Evolutionary conservation across 2,329 filamentous ascomycete species (phyloP).

Genomic region (Pseudogymnoascus sp.): DNA sequence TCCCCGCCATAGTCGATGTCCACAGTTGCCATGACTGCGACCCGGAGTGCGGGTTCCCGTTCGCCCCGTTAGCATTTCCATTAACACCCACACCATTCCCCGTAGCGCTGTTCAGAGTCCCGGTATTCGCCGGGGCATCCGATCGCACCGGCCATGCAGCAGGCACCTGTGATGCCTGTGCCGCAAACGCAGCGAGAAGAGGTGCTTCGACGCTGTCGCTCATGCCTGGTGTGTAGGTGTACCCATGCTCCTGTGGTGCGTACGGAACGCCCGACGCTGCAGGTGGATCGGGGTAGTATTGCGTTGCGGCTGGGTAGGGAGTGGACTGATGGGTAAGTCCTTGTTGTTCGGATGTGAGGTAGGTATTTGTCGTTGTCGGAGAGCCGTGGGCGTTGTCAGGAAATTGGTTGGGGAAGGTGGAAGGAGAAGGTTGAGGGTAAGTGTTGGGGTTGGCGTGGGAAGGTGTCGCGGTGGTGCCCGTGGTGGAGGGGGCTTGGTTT

Average conservation of each 20-base stretch:
- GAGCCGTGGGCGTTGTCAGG: constrained; percentile 15
- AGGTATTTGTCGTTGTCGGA: constrained; percentile 14
- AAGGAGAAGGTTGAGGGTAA: constrained; percentile 12
- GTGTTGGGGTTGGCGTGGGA: not conserved
- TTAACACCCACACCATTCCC: not conserved
- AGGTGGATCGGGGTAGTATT: constrained; percentile 25
- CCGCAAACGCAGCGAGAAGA: constrained; percentile 23
- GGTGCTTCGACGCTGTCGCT: constrained; percentile 22
- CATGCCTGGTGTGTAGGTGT: constrained; percentile 15
- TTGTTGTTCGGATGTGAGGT: constrained; percentile 18
- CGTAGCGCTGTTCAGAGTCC: not conserved
- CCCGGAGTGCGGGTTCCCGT: constrained; percentile 15
- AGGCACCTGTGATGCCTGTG: constrained; percentile 30
- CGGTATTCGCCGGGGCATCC: constrained; percentile 8
- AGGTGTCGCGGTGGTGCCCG: not conserved
- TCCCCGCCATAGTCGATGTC: constrained; percentile 24
- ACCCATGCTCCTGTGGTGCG: constrained; percentile 20
- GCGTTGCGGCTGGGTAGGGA: constrained; percentile 27
- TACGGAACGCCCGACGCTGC: constrained; percentile 19
- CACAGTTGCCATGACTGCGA: constrained; percentile 29
- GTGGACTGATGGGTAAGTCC: constrained; percentile 23
- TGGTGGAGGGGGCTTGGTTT: not conserved
- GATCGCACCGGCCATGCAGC: constrained; percentile 16
- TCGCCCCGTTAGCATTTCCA: not conserved
- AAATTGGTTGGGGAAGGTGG: constrained; percentile 5